Evolutionary conservation across 2,329 filamentous ascomycete genomes (phyloP).

Genomic region (Rutstroemia sp.): DNA sequence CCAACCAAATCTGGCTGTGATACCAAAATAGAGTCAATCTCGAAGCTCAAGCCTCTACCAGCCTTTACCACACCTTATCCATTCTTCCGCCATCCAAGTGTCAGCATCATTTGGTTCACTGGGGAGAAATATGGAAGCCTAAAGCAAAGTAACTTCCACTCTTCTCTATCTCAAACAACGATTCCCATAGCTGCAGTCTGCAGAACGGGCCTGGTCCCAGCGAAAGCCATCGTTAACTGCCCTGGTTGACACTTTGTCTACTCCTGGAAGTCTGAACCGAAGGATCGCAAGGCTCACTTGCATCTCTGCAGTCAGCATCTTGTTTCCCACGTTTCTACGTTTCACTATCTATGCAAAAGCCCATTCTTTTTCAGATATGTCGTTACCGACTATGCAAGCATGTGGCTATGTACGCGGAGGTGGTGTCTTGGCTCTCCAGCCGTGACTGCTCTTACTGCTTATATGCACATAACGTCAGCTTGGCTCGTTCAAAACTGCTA

Average conservation of each 20-base stretch:
- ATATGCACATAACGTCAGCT: conserved; percentile 5
- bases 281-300: conserved; percentile 17
- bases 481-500: not conserved
- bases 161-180: no score
- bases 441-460: not conserved
- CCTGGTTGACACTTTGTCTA: not conserved
- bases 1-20: not conserved
- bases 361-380: conserved; percentile 13
- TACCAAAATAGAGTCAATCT: no score
- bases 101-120: no score
- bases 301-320: conserved; percentile 14
- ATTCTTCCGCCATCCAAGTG: not conserved
- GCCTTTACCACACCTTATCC: not conserved
- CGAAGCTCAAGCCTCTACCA: not conserved
- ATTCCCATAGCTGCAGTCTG: no score
- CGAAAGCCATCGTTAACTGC: not conserved
- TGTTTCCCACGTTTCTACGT: conserved; percentile 15
- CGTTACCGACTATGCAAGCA: conserved; percentile 13
- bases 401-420: conserved; percentile 8
- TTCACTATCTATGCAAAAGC: not conserved
- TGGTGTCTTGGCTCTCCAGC: not conserved
- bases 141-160: no score
- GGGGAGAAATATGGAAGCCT: no score
- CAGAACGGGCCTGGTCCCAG: no score
- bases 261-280: conserved; percentile 3